Evolutionary conservation across 1,284 basidiomycete species (phyloP).

Genomic region (Cutaneotrichosporon sp.): DNA sequence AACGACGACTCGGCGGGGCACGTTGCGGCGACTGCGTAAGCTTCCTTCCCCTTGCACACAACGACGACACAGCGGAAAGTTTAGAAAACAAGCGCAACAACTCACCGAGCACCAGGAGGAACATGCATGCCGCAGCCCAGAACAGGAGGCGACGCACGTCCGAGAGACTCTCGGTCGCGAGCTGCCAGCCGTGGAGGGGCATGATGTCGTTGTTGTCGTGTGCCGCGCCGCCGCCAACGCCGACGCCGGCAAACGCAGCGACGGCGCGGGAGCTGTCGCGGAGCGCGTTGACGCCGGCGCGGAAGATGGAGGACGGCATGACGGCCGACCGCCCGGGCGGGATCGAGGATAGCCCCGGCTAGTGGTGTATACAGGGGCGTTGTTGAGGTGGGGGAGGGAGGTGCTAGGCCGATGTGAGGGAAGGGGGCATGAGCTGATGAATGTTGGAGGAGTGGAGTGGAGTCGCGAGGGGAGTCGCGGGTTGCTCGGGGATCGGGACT

Average conservation of each 20-base stretch:
- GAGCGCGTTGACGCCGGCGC: slow-evolving; percentile 24
- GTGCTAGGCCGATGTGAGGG: neutral
- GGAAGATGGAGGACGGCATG: slow-evolving; percentile 29
- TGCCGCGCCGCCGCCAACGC: slow-evolving; percentile 1
- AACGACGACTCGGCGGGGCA: slow-evolving; percentile 92
- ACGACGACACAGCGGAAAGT: no score
- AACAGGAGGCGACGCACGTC: slow-evolving; percentile 39
- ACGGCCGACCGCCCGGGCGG: slow-evolving; percentile 10
- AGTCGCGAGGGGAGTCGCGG: slow-evolving; percentile 1
- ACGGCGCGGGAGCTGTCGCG: slow-evolving; percentile 25
- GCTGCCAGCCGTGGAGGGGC: slow-evolving; percentile 10
- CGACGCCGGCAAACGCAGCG: slow-evolving; percentile 21
- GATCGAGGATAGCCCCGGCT: neutral
- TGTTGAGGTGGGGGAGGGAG: neutral
- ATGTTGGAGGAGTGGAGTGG: slow-evolving; percentile 6
- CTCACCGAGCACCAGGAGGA: slow-evolving; percentile 42
- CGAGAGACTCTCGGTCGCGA: slow-evolving; percentile 14
- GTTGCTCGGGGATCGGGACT: neutral
- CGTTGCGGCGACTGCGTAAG: slow-evolving; percentile 75
- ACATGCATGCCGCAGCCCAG: slow-evolving; percentile 37
- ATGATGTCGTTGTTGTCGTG: slow-evolving; percentile 10
- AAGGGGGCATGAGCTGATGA: neutral
- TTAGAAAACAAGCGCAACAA: no score
- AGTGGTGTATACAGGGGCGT: slow-evolving; percentile 2
- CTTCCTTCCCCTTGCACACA: no score